Evolutionary conservation across 129 eudicot genomes (phyloP).

Genomic region (Helianthus tuberosus): DNA sequence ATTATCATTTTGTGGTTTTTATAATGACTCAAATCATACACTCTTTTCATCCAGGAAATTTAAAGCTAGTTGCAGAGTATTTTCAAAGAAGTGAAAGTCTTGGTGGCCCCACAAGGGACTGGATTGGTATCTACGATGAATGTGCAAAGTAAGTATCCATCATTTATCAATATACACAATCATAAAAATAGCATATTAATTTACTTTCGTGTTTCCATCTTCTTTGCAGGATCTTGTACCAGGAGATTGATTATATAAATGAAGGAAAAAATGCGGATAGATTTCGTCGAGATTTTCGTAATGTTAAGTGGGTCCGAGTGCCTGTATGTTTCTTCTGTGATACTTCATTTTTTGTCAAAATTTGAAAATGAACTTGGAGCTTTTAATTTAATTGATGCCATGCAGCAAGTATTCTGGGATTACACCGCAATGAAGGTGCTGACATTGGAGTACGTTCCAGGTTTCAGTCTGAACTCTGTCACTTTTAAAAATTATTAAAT

Average conservation of each 20-base stretch:
- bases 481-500: neutral
- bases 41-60: constrained; percentile 58
- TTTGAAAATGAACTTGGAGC: neutral
- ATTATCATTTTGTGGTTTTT: neutral
- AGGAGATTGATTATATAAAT: constrained; percentile 95
- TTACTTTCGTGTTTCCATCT: neutral
- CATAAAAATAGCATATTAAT: constrained; percentile 14
- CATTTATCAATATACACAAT: neutral
- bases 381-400: neutral
- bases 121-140: constrained; percentile 98
- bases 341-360: constrained; percentile 7
- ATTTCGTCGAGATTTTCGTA: constrained; percentile 95
- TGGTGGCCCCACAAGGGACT: constrained; percentile 95
- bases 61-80: constrained; percentile 85
- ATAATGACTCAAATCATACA: constrained; percentile 8
- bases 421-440: constrained; percentile 91
- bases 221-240: constrained; percentile 77
- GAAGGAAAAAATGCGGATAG: constrained; percentile 99
- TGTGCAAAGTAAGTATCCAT: constrained; percentile 77
- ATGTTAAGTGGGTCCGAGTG: constrained; percentile 99
- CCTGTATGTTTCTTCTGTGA: constrained; percentile 75
- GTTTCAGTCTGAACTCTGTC: constrained; percentile 42
- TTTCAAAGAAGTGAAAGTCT: constrained; percentile 90
- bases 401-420: constrained; percentile 93
- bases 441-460: constrained; percentile 98